phyloP scores from a whole-genome alignment of 352 stramenopile species.

The Peronosclerospora sorghi region DNA sequence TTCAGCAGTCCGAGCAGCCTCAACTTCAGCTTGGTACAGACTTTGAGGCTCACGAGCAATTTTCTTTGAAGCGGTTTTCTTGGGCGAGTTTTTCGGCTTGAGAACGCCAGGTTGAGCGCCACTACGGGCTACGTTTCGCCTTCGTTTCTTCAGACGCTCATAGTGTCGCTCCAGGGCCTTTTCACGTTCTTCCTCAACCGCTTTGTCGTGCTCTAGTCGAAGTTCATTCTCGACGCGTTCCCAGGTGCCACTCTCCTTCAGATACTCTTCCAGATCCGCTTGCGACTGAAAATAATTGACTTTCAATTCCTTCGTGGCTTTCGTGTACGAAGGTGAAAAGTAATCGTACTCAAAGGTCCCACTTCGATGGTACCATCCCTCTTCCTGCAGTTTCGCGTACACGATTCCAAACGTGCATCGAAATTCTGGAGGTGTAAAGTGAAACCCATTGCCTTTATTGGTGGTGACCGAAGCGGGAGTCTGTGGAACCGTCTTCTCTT shows the following conservation, averaged over 20 bases:
- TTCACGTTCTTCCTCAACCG: conserved; percentile 39
- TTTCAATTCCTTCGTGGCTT: conserved; percentile 35
- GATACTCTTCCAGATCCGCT: conserved; percentile 42
- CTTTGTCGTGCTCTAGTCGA: conserved; percentile 35
- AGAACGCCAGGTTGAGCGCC: conserved; percentile 1
- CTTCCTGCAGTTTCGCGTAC: conserved; percentile 43
- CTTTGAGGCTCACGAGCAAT: conserved; percentile 4
- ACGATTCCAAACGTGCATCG: conserved; percentile 56
- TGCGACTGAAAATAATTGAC: conserved; percentile 60
- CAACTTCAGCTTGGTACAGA: conserved; percentile 17
- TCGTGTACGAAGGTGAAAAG: conserved; percentile 57
- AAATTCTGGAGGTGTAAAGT: conserved; percentile 50
- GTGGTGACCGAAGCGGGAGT: conserved; percentile 3
- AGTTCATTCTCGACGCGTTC: conserved; percentile 42
- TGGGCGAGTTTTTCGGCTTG: conserved; percentile 18
- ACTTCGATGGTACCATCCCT: conserved; percentile 44
- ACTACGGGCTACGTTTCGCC: conserved; percentile 13
- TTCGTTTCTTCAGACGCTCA: conserved; percentile 25
- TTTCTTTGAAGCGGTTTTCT: conserved; percentile 19
- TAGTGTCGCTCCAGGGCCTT: conserved; percentile 32
- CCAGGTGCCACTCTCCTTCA: conserved; percentile 53
- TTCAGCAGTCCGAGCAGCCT: conserved; percentile 7
- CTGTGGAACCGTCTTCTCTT: conserved; percentile 5
- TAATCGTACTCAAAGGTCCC: conserved; percentile 76
- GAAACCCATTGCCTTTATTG: conserved; percentile 21